Percentiles rank a stretch among this genome's conserved stretches.
Evolutionary conservation across 257 asterid genomes (phyloP).

Genomic region (Ajuga chamaepitys): DNA sequence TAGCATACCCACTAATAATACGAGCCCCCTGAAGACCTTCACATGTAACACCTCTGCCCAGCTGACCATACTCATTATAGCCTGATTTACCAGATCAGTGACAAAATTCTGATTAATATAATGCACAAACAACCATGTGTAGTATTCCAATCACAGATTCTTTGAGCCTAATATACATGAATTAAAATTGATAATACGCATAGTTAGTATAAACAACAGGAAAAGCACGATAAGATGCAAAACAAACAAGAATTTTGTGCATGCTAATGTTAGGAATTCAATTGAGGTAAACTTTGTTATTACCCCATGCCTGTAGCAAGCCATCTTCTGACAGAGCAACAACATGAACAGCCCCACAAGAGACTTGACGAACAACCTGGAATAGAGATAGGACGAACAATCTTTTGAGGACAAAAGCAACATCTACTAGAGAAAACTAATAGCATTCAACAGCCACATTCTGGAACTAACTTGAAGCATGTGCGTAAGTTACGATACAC

Average conservation of each 20-base stretch:
- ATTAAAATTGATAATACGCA: neutral
- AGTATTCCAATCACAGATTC: slow-evolving; percentile 19
- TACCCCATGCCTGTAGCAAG: slow-evolving; percentile 92
- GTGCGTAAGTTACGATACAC: neutral
- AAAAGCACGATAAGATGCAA: slow-evolving; percentile 5
- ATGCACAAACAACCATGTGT: slow-evolving; percentile 11
- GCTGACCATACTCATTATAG: slow-evolving; percentile 97
- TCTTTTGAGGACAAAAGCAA: neutral
- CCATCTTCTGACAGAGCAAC: slow-evolving; percentile 95
- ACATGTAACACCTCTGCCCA: slow-evolving; percentile 93
- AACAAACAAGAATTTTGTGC: slow-evolving; percentile 8
- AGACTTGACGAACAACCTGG: slow-evolving; percentile 81
- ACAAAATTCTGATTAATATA: slow-evolving; percentile 45
- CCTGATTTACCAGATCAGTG: slow-evolving; percentile 75
- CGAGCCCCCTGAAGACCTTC: slow-evolving; percentile 98
- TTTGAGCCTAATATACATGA: slow-evolving; percentile 1
- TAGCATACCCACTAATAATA: slow-evolving; percentile 69
- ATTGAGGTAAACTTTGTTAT: neutral
- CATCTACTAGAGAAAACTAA: neutral
- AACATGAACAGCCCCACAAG: slow-evolving; percentile 96
- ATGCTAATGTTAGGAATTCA: neutral
- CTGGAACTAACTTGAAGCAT: neutral
- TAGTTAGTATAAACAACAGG: too few species aligned
- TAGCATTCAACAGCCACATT: neutral
- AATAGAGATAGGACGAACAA: slow-evolving; percentile 8